Conservation (phyloP, 1,284 basidiomycete genomes). For the Lentinula novae-zelandiae region DNA sequence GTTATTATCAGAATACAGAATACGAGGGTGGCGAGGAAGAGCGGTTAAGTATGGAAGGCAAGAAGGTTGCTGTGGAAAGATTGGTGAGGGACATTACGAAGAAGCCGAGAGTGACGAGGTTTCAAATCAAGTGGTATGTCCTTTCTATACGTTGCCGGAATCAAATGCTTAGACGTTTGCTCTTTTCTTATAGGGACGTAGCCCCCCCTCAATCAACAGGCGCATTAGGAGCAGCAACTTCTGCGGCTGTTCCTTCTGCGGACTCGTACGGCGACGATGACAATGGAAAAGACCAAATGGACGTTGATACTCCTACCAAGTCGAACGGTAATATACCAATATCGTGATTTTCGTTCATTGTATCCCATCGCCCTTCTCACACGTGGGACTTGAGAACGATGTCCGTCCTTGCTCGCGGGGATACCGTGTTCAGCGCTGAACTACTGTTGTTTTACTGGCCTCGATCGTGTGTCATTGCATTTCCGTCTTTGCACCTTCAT, state of each 20-base stretch:
- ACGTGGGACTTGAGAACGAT: not conserved
- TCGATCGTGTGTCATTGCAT: no score
- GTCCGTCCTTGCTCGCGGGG: no score
- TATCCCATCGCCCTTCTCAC: not conserved
- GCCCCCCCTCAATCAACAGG: slow-evolving; percentile 47
- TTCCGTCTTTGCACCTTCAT: no score
- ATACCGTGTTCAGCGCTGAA: no score
- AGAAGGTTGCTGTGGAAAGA: slow-evolving; percentile 71
- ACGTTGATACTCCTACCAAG: not conserved
- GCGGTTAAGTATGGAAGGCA: slow-evolving; percentile 64
- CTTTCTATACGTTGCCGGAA: not conserved
- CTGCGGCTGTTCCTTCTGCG: slow-evolving; percentile 77
- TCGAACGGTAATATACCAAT: not conserved
- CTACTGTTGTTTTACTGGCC: no score
- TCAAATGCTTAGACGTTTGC: not conserved
- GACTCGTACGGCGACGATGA: slow-evolving; percentile 50
- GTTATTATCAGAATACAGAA: slow-evolving; percentile 99
- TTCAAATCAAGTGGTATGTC: slow-evolving; percentile 80
- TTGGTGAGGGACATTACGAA: slow-evolving; percentile 86
- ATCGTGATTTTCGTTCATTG: not conserved
- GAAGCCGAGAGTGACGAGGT: slow-evolving; percentile 93
- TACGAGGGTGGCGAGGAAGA: slow-evolving; percentile 88
- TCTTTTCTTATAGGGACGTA: slow-evolving; percentile 50
- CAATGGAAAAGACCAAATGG: slow-evolving; percentile 11
- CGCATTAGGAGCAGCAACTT: slow-evolving; percentile 65